Percentiles rank a stretch among this genome's conserved stretches.
These are phyloP conservation scores for Trichosporon asahii DNA, from an alignment of 1,284 basidiomycete species.

Conservation along the genomic window DNA sequence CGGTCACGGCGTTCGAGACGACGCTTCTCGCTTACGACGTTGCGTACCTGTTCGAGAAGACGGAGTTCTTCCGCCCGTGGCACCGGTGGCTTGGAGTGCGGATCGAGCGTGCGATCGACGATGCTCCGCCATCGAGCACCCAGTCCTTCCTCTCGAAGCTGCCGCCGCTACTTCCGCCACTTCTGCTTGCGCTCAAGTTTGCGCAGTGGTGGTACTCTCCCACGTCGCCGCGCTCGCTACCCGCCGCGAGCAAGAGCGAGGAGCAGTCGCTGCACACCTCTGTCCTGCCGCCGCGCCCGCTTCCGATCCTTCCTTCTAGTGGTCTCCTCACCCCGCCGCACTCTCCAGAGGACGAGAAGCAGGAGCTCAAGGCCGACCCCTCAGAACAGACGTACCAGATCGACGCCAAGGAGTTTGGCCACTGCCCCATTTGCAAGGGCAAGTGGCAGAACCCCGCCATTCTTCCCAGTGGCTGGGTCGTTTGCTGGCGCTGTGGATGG, in stretches of 20 bases:
- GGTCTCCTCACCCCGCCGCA: constrained; percentile 32
- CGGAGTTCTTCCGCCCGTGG: constrained; percentile 89
- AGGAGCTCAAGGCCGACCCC: constrained; percentile 55
- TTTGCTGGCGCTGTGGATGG: constrained; percentile 90
- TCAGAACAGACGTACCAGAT: constrained; percentile 21
- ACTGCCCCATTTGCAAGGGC: constrained; percentile 76
- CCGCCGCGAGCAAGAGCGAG: constrained; percentile 60
- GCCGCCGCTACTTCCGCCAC: constrained; percentile 65
- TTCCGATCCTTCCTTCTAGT: constrained; percentile 52
- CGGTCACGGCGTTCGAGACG: constrained; percentile 71
- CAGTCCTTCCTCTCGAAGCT: constrained; percentile 24
- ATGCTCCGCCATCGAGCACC: constrained; percentile 21
- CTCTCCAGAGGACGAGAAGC: constrained; percentile 57
- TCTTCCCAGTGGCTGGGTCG: constrained; percentile 88
- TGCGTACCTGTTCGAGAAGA: constrained; percentile 84
- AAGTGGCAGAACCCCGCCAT: constrained; percentile 83
- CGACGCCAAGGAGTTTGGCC: constrained; percentile 62
- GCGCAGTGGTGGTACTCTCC: constrained; percentile 99
- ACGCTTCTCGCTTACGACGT: constrained; percentile 82
- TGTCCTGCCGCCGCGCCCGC: constrained; percentile 69
- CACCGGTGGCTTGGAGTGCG: constrained; percentile 77
- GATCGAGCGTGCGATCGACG: constrained; percentile 32
- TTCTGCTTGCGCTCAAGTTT: constrained; percentile 96
- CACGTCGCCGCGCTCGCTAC: constrained; percentile 75
- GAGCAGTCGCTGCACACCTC: constrained; percentile 60